Percentiles rank a stretch among this genome's conserved stretches.
Evolutionary conservation across 2,329 filamentous ascomycete species (phyloP).

Genomic region (Sphaerulina populicola): DNA sequence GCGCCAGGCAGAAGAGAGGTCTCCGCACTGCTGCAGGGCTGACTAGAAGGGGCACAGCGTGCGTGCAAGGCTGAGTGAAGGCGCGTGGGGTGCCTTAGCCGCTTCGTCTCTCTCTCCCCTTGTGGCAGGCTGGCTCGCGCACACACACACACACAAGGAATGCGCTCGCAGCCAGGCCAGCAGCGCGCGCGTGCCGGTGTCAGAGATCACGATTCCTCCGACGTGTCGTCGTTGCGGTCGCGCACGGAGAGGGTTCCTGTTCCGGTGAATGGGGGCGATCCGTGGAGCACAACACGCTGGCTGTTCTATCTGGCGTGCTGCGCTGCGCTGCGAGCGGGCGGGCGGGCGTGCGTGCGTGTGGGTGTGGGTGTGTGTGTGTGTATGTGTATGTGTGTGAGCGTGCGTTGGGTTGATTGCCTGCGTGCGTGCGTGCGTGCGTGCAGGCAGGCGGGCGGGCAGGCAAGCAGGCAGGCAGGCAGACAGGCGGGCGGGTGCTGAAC

Average conservation of each 20-base stretch:
- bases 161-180: not conserved
- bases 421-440: not conserved
- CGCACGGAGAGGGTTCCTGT: not conserved
- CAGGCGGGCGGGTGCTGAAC: not conserved
- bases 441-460: no score
- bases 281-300: not conserved
- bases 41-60: constrained; percentile 11
- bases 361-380: not conserved
- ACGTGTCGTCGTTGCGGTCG: not conserved
- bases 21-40: constrained; percentile 12
- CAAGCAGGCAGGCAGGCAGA: no score
- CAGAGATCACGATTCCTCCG: not conserved
- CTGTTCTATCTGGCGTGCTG: not conserved
- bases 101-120: not conserved
- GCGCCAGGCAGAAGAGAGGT: constrained; percentile 19
- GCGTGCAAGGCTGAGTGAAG: constrained; percentile 11
- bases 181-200: constrained; percentile 4
- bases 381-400: no score
- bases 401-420: not conserved
- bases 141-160: no score
- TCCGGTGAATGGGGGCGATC: not conserved
- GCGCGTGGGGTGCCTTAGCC: constrained; percentile 10
- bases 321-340: not conserved
- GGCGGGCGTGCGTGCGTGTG: not conserved
- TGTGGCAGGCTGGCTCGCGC: not conserved